phyloP scores from a whole-genome alignment of 257 asterid species.

The Solanum bukasovii region DNA sequence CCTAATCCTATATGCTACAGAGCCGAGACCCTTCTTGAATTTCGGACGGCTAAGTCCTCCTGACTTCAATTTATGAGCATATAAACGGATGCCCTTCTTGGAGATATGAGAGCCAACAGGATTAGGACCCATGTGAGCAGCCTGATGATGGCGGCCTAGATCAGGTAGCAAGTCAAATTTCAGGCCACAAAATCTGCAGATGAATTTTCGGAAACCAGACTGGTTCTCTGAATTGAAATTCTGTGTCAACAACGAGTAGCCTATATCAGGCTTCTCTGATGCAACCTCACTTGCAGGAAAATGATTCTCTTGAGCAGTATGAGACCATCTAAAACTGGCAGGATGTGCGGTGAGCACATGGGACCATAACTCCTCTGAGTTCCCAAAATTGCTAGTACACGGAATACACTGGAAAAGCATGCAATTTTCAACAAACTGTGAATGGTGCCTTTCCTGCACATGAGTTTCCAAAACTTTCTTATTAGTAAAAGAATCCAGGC shows the following conservation, averaged over 20 bases:
- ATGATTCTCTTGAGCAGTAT: conserved; percentile 21
- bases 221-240: conserved; percentile 29
- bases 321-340: conserved; percentile 42
- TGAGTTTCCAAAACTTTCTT: conserved; percentile 83
- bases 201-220: conserved; percentile 44
- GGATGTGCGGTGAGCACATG: conserved; percentile 74
- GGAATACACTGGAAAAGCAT: conserved; percentile 95
- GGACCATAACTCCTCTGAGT: conserved; percentile 76
- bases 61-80: conserved; percentile 74
- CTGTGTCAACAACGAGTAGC: conserved; percentile 18
- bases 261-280: conserved; percentile 22
- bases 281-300: conserved; percentile 12
- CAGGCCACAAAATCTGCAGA: conserved; percentile 91
- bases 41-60: conserved; percentile 76
- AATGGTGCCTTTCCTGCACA: conserved; percentile 90
- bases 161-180: conserved; percentile 95
- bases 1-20: conserved; percentile 67
- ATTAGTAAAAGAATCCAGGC: conserved; percentile 93
- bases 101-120: conserved; percentile 47
- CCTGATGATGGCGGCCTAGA: conserved; percentile 99
- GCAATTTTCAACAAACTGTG: conserved; percentile 84
- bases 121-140: conserved; percentile 82
- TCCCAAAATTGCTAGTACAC: conserved; percentile 81
- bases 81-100: conserved; percentile 70
- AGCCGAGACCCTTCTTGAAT: conserved; percentile 54